These are phyloP conservation scores for Lipomyces spencermartinsiae DNA, from an alignment of 805 yeast species.

Conservation along the genomic window DNA sequence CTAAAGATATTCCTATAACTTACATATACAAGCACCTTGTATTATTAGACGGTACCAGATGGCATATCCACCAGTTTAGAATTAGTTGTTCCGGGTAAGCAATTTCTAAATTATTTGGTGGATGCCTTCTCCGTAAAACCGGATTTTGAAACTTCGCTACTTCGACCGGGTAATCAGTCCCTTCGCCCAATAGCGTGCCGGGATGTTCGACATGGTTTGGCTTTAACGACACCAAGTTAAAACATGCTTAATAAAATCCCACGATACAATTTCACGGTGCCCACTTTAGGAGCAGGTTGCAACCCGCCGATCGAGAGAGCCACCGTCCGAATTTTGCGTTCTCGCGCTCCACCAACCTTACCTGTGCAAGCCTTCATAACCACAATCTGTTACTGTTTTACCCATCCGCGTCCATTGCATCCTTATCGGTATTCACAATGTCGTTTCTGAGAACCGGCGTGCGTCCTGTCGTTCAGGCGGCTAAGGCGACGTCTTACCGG, in stretches of 20 bases:
- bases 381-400: conserved; percentile 1
- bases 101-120: too few relatives aligned
- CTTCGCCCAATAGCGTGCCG: conserved; percentile 24
- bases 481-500: conserved; percentile 41
- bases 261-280: background rate
- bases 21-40: too few relatives aligned
- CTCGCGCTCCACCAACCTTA: background rate
- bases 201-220: background rate
- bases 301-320: background rate
- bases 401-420: background rate
- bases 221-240: background rate
- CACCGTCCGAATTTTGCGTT: background rate
- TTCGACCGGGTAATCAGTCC: background rate
- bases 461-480: conserved; percentile 42
- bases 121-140: too few relatives aligned
- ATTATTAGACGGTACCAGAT: too few relatives aligned
- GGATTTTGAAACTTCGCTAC: background rate
- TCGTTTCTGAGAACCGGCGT: conserved; percentile 42
- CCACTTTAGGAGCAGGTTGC: background rate
- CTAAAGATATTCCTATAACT: too few relatives aligned
- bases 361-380: conserved; percentile 21
- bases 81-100: background rate
- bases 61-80: too few relatives aligned
- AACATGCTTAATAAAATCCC: background rate
- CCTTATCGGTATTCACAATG: conserved; percentile 33